Base-by-base conservation (phyloP, 2,329 filamentous ascomycete genomes). In the Claviceps spartinae region DNA sequence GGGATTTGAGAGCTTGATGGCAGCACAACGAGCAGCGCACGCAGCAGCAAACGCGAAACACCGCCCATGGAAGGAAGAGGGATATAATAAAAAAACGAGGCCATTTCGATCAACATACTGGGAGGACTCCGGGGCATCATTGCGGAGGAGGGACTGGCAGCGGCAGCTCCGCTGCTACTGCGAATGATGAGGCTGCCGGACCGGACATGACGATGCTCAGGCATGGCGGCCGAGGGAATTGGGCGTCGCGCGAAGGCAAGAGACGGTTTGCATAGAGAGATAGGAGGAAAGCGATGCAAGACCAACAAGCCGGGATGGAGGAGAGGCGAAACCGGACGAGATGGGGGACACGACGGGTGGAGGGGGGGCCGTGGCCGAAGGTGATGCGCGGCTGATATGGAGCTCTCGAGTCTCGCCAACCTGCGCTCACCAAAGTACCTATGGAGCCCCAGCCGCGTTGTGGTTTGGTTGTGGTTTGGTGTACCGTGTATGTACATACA, bases 121-220 rank as follows among this genome's bases (percentile, higher is more conserved):
- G 80, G 79, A 57, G 80, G 80, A 66, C 79, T 83, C 60, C 79
- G 69, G 47, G 80, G 77, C 56, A 62, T 59, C 62, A 64, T 60
- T 52, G 59, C 52, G 2, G 53, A 48, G 9, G 53, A 49, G 52
- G 54, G 58, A 55, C 58, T 55, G 52, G 48, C 58, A 44, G 55
- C 61, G 30, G 59, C 57, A 52, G 49, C 58, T 36, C 53, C 60
- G 41, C 58, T 56, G 53, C 59, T 62, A 60, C 57, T 63, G 55
- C 71, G 67, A 54, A 77, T 75, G 62, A 72, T 78, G 64, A 79
- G 71, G 65, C 78, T 81, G 60, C 76, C 72, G 62, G 73, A 75
- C 61, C 78, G 76, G 64, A 72, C 67, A 66, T 81, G 78, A 63
- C 76, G 73, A 66, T 72, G 76, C 56, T 78, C 75, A 61, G 73